These are phyloP conservation scores for Pinus albicaulis DNA, from an alignment of 75 land plant species.

Conservation along the genomic window DNA sequence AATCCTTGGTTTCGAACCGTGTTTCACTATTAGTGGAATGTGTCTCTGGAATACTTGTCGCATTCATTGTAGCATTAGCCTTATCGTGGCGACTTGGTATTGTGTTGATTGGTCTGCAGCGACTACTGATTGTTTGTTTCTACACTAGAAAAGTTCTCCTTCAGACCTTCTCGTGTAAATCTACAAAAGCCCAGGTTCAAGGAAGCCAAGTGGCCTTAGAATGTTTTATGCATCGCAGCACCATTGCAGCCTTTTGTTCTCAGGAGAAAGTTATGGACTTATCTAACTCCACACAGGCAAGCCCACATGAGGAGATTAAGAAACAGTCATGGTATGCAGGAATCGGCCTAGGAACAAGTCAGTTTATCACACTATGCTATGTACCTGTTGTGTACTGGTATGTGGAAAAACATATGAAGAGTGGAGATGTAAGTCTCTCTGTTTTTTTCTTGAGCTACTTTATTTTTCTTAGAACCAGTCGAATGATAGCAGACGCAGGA, in stretches of 20 bases:
- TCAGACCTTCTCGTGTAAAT: conserved; percentile 7
- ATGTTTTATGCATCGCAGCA: conserved; percentile 22
- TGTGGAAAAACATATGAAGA: conserved; percentile 40
- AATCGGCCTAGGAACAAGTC: conserved; percentile 45
- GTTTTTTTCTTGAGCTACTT: conserved; percentile 53
- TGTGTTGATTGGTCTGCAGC: conserved; percentile 37
- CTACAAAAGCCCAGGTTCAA: conserved; percentile 12
- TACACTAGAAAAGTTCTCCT: conserved; percentile 20
- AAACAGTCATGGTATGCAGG: conserved; percentile 64
- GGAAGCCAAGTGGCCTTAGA: conserved; percentile 25
- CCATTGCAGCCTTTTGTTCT: conserved; percentile 5
- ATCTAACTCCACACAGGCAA: conserved; percentile 43
- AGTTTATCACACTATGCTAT: conserved; percentile 26
- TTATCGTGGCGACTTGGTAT: conserved; percentile 35
- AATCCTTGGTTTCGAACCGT: conserved; percentile 29
- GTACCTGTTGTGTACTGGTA: conserved; percentile 71
- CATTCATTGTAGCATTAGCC: conserved; percentile 13
- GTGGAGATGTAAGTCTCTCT: conserved; percentile 16
- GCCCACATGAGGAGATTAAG: conserved; percentile 30
- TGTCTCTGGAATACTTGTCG: conserved; percentile 16
- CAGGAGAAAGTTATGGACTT: conserved; percentile 36
- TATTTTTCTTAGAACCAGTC: conserved; percentile 49
- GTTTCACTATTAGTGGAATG: conserved; percentile 28
- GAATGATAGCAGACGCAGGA: conserved; percentile 73
- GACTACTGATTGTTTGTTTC: conserved; percentile 19